These are phyloP conservation scores for Penicillium glabrum DNA, from an alignment of 2,329 filamentous ascomycete species.

Conservation along the genomic window DNA sequence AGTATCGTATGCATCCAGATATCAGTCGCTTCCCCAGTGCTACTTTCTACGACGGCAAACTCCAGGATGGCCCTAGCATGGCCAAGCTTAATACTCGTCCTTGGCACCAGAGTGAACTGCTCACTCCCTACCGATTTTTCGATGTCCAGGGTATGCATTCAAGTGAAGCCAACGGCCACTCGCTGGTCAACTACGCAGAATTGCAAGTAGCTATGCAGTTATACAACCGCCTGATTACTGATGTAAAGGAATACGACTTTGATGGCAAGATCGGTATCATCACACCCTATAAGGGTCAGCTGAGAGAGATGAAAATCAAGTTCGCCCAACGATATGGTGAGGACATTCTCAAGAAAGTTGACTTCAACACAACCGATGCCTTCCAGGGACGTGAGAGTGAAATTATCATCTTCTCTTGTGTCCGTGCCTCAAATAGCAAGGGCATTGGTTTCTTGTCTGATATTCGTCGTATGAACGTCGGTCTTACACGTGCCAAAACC, in stretches of 20 bases:
- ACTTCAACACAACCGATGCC: conserved; percentile 98
- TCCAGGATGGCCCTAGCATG: conserved; percentile 86
- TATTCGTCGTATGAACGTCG: conserved; percentile 98
- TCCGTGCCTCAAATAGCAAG: conserved; percentile 77
- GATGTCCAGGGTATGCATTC: conserved; percentile 88
- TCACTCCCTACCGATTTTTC: conserved; percentile 95
- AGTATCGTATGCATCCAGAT: conserved; percentile 98
- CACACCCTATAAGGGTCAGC: conserved; percentile 94
- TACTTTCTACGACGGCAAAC: conserved; percentile 86
- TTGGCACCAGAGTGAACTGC: conserved; percentile 80
- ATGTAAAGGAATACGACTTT: conserved; percentile 69
- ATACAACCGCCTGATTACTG: conserved; percentile 74
- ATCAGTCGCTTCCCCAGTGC: conserved; percentile 88
- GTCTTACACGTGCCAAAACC: conserved; percentile 92
- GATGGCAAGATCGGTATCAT: conserved; percentile 91
- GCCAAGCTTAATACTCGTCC: conserved; percentile 69
- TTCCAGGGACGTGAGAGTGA: conserved; percentile 97
- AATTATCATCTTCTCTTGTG: conserved; percentile 98
- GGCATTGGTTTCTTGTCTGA: conserved; percentile 98
- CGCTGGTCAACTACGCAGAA: conserved; percentile 84
- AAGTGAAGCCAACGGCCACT: conserved; percentile 78
- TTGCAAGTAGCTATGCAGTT: conserved; percentile 82
- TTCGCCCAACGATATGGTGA: conserved; percentile 75
- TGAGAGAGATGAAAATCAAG: conserved; percentile 72
- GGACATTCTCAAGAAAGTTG: conserved; percentile 72